Conservation (phyloP, 2,329 filamentous ascomycete species). For the Apiospora marii region DNA sequence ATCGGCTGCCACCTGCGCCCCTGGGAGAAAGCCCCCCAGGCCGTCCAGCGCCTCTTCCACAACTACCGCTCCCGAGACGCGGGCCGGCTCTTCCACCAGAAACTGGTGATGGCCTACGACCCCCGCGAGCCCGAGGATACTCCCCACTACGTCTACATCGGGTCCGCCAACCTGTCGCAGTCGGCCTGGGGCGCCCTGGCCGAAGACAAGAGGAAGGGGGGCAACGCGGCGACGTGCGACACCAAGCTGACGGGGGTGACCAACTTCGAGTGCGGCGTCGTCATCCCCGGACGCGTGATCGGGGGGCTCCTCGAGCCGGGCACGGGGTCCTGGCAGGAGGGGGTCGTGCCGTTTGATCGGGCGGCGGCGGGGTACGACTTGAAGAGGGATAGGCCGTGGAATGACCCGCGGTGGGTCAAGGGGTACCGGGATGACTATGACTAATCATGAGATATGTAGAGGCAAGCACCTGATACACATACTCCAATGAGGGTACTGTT, state of each 20-base stretch:
- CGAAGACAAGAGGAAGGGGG: conserved; percentile 31
- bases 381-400: conserved; percentile 34
- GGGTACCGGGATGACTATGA: conserved; percentile 41
- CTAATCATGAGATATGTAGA: too few relatives aligned
- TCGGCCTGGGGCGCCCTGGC: conserved; percentile 36
- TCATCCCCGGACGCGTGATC: conserved; percentile 35
- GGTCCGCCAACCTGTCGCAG: conserved; percentile 37
- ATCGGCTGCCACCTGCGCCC: conserved; percentile 37
- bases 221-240: conserved; percentile 33
- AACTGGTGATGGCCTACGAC: conserved; percentile 35
- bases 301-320: conserved; percentile 32
- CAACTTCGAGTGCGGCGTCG: conserved; percentile 38
- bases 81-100: conserved; percentile 38
- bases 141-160: conserved; percentile 38
- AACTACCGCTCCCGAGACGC: conserved; percentile 37
- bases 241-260: conserved; percentile 35
- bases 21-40: conserved; percentile 31
- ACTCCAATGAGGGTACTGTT: too few relatives aligned
- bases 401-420: conserved; percentile 33
- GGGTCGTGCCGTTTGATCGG: conserved; percentile 35
- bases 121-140: conserved; percentile 11
- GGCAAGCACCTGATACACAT: too few relatives aligned
- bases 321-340: conserved; percentile 34
- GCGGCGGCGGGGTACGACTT: conserved; percentile 29
- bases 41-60: conserved; percentile 35